These are phyloP conservation scores for Closterium sp. DNA, from an alignment of 139 green algal genomes.

Conservation along the genomic window DNA sequence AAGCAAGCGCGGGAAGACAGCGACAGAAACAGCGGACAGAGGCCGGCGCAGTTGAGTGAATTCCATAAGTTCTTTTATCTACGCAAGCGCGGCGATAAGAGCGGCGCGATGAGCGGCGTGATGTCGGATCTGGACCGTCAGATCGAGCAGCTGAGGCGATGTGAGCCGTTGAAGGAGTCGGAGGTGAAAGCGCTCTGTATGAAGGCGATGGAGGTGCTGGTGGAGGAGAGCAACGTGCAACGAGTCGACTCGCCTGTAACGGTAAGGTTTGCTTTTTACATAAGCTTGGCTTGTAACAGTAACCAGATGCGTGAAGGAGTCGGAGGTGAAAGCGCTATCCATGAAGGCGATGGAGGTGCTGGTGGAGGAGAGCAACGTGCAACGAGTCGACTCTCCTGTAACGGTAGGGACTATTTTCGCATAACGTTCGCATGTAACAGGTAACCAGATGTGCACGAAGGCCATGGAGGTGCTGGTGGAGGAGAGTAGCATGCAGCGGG, in stretches of 20 bases:
- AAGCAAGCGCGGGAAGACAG: too few species aligned
- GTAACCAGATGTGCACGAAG: too few species aligned
- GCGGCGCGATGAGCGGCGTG: not conserved
- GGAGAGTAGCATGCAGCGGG: too few species aligned
- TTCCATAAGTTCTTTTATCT: too few species aligned
- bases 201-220: constrained; percentile 88
- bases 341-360: constrained; percentile 89
- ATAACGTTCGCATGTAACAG: too few species aligned
- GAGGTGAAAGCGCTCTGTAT: constrained; percentile 94
- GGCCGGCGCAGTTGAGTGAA: too few species aligned
- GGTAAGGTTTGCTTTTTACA: constrained; percentile 9
- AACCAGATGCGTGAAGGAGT: constrained; percentile 56
- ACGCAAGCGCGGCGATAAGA: too few species aligned
- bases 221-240: constrained; percentile 99
- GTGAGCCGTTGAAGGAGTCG: constrained; percentile 86
- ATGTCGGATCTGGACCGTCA: constrained; percentile 78
- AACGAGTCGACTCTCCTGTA: constrained; percentile 91
- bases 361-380: constrained; percentile 98
- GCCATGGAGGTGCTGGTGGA: too few species aligned
- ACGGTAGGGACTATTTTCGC: constrained; percentile 67
- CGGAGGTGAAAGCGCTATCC: too few species aligned
- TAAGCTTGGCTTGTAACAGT: not conserved
- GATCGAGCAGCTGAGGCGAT: constrained; percentile 93
- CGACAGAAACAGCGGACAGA: too few species aligned
- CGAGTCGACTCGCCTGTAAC: constrained; percentile 93